phyloP scores from a whole-genome alignment of 371 early-diverging fungal genomes.

The Rhizopus microsporus region DNA sequence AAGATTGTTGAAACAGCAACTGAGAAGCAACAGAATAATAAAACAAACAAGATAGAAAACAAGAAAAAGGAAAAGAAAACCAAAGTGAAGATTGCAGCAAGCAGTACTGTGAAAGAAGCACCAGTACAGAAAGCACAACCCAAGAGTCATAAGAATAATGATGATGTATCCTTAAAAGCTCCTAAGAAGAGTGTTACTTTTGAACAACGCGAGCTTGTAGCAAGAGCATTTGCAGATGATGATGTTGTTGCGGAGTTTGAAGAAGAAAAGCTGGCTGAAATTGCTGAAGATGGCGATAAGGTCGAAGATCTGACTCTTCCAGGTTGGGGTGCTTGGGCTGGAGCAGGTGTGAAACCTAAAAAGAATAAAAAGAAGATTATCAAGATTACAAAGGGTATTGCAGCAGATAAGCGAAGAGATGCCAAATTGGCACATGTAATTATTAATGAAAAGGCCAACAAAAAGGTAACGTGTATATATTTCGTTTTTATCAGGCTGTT shows the following conservation, averaged over 20 bases:
- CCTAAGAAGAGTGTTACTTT: conserved; percentile 62
- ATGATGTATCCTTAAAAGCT: conserved; percentile 38
- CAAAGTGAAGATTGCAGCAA: conserved; percentile 33
- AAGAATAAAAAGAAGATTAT: conserved; percentile 65
- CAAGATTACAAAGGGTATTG: conserved; percentile 69
- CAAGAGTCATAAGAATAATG: conserved; percentile 32
- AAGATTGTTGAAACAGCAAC: conserved; percentile 3
- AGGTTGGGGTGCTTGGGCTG: conserved; percentile 96
- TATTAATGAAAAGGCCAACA: conserved; percentile 84
- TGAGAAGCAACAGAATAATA: background rate
- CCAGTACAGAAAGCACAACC: conserved; percentile 15
- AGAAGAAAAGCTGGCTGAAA: conserved; percentile 72
- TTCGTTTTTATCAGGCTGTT: conserved; percentile 1
- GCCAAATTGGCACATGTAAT: conserved; percentile 84
- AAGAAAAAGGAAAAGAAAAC: conserved; percentile 22
- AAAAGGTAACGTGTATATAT: conserved; percentile 59
- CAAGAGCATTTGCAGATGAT: conserved; percentile 93
- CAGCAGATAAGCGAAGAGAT: conserved; percentile 74
- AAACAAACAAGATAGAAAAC: conserved; percentile 22
- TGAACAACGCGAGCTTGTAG: conserved; percentile 83
- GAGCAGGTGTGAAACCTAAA: conserved; percentile 64
- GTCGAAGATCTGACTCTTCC: conserved; percentile 85
- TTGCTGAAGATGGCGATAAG: conserved; percentile 76
- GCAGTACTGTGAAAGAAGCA: background rate
- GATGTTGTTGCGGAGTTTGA: conserved; percentile 88